These are phyloP conservation scores for Suillus hirtellus DNA, from an alignment of 768 basidiomycete species.

Conservation along the genomic window DNA sequence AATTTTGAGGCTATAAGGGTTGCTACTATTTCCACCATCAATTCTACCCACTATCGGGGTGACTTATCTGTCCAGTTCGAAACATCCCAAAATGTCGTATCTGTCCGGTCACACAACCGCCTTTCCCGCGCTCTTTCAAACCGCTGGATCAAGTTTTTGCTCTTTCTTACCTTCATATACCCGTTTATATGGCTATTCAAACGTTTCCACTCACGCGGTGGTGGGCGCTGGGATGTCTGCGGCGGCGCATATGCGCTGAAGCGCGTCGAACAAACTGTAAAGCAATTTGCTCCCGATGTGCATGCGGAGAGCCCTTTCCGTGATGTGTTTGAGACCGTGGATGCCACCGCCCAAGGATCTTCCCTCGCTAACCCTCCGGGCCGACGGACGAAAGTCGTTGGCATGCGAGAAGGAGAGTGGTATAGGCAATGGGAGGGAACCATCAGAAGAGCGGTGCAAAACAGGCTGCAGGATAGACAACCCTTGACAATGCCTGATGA, in stretches of 20 bases:
- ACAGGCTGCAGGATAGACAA: slow-evolving; percentile 35
- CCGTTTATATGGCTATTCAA: slow-evolving; percentile 83
- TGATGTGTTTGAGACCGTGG: slow-evolving; percentile 4
- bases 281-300: slow-evolving; percentile 13
- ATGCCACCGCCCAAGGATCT: slow-evolving; percentile 14
- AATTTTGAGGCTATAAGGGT: slow-evolving; percentile 41
- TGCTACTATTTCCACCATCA: slow-evolving; percentile 39
- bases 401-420: slow-evolving; percentile 76
- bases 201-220: slow-evolving; percentile 64
- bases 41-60: slow-evolving; percentile 41
- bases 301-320: slow-evolving; percentile 9
- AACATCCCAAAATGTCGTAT: slow-evolving; percentile 47
- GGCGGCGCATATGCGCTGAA: slow-evolving; percentile 79
- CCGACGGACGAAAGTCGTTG: slow-evolving; percentile 44
- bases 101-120: slow-evolving; percentile 64
- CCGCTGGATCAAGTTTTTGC: slow-evolving; percentile 68
- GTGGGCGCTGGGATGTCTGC: slow-evolving; percentile 74
- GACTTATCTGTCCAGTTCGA: slow-evolving; percentile 49
- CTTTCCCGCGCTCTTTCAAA: slow-evolving; percentile 70
- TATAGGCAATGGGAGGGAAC: slow-evolving; percentile 73
- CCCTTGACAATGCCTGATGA: slow-evolving; percentile 37
- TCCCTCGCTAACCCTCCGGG: slow-evolving; percentile 32
- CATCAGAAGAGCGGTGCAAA: slow-evolving; percentile 59
- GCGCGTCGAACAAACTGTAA: slow-evolving; percentile 30
- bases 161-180: slow-evolving; percentile 69